Base-by-base conservation (phyloP, 495 filamentous ascomycete species). In the Penicillium cataractarum region DNA sequence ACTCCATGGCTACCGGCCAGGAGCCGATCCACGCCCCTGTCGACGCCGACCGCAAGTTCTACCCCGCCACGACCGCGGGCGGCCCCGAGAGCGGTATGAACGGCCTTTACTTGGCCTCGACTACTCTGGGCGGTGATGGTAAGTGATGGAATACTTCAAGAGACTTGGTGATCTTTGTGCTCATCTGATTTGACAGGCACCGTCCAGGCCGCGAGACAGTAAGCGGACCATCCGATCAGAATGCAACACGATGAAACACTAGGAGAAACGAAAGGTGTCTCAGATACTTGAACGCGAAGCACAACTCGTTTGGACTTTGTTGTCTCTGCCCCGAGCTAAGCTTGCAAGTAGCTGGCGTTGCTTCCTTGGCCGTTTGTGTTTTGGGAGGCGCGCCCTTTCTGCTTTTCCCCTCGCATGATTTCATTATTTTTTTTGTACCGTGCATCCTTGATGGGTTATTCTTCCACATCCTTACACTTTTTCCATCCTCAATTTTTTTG, bases 121-220 rank as follows among this genome's bases (percentile, higher is more conserved):
- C 78, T 55, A 80, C 76, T 48, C 54, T 81, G 74, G 68, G 72
- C 65, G 74, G 78, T 69, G 80, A 81, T 64, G 79, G 80, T 81
- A 74, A 69, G 79, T 69, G 55, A 53, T 58, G 31, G n/a, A 31
- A 19, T 24, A 50, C 4, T 3, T 5, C 21, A n/a, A 55, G 10
- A 37, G 9, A 29, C 33, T 5, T 35, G 32, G 44, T 61, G n/a
- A 44, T 59, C 7, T 57, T 13, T 10, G 6, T 54, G 35, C 48
- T 60, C n/a, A 54, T 15, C 1, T 40, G 35, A 15, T 17, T 37
- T 33, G 22, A 32, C 60, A 81, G 79, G 76, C 40, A 76, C 78
- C 63, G 78, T 81, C 55, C 79, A 78, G 68, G 69, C 78, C 46
- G 78, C 79, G 39, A 73, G 79, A 64, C 78, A 81, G 73, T 81